Evolutionary conservation across 306 rosid species (phyloP), one percentile per base, ranked within the genome.

Genomic region (Cicer cuneatum): DNA sequence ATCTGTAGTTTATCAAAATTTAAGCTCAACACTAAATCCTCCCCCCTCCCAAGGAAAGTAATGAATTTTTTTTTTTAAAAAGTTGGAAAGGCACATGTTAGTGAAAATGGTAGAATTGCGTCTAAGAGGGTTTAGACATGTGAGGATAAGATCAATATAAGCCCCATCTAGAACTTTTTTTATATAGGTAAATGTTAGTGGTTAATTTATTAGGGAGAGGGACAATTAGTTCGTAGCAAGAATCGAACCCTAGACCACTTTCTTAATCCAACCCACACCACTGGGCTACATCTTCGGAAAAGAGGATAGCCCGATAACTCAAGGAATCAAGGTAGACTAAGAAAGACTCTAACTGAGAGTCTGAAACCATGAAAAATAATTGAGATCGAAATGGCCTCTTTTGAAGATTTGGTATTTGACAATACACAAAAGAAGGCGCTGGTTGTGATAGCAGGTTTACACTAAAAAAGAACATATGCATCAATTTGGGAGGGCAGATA

Each of bases 401-500:
- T n/a, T 37, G 64, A 29, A 24, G 40, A 24, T 57, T 57, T 21
- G 15, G 8, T 56, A 57, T 57, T 29, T 24, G 39, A 29, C 40
- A 10, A 57, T 21, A 11, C 64, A 11, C 63, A 24, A 24, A 57
- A 21, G 33, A 57, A 11, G 14, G 14, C 38, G 10, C 37, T 7
- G 21, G 11, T 51, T 16, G 19, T 15, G 24, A 7, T 51, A 51
- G 10, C 9, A 15, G 21, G 39, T 24, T 21, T 10, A 10, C 38
- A 9, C 62, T 60, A 60, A 13, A 61, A 24, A 52, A 15, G 60
- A 21, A 62, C 14, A 47, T 8, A 40, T 10, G 38, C 38, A 39
- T 43, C 58, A 73, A 43, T 8, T 51, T 64, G 42, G 35, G 8
- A 64, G 64, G 70, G 68, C 39, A 41, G 24, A 58, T 11, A 11